Base-by-base conservation (phyloP, 495 filamentous ascomycete species). In the Trypethelium eluteriae region DNA sequence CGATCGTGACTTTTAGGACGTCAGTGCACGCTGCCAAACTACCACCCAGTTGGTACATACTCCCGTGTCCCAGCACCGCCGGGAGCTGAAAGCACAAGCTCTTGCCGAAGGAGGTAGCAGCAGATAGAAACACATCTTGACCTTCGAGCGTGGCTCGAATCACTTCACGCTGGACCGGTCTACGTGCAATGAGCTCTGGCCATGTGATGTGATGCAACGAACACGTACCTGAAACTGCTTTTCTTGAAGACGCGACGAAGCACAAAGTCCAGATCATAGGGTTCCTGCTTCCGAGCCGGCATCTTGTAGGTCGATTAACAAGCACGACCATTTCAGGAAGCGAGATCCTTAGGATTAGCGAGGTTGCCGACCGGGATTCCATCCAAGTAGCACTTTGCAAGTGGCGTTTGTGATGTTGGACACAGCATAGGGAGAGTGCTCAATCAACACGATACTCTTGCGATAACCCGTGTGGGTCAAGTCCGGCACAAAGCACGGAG, bases 21-120 rank as follows among this genome's bases (percentile, higher is more conserved):
- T 64, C 4, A 50, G 18, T 38, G 25, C n/a, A 50, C 49, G 38
- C 39, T 4, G 57, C 16, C 57, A 25, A 25, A 25, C 25, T 25
- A 25, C 25, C 25, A 25, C 25, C 25, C 25, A 25, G 16, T 56
- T 4, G 46, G 41, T 14, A 80, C 86, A 69, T 77, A 92, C 89
- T 90, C 64, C 92, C 92, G 80, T 86, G 86, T 68, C 90, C 88
- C 32, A 95, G 86, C 39, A 98, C 85, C 3, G 93, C 93, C 2
- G 93, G 93, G 2, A 98, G 81, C 71, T 98, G 93, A 70, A 93
- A 98, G 76, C 93, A 97, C 34, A 98, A 74, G 73, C 91, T 96
- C 76, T 98, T 98, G 14, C 93, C 93, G 73, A 96, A 96, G 1
- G 91, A 94, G 2, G 93, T 98, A n/a, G 92, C 93, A 41, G 93